A percentile compares a stretch with the other conserved stretches of the same genome.
phyloP scores from a whole-genome alignment of 1,284 basidiomycete genomes.

The Pseudozyma sp. region DNA sequence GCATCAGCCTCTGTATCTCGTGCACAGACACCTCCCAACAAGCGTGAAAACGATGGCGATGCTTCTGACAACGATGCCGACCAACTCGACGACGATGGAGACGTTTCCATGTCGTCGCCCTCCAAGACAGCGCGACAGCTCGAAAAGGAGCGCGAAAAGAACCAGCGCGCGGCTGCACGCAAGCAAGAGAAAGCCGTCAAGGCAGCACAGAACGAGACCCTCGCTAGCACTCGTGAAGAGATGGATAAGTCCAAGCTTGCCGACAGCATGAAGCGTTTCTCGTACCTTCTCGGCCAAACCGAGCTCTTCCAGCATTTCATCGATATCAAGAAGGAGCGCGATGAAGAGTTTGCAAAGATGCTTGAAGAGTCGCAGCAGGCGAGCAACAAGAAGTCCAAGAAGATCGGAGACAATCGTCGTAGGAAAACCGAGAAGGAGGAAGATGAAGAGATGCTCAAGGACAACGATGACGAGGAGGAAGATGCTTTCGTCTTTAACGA shows the following conservation, averaged over 20 bases:
- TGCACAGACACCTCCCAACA: constrained; percentile 41
- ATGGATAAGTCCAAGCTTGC: constrained; percentile 63
- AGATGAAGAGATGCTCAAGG: constrained; percentile 80
- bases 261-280: constrained; percentile 67
- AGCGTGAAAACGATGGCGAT: constrained; percentile 7
- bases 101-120: constrained; percentile 39
- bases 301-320: constrained; percentile 69
- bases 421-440: constrained; percentile 90
- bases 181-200: constrained; percentile 46
- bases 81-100: constrained; percentile 40
- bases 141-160: constrained; percentile 59
- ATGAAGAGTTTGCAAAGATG: constrained; percentile 91
- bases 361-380: constrained; percentile 74
- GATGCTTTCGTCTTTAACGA: constrained; percentile 62
- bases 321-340: constrained; percentile 76
- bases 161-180: constrained; percentile 48
- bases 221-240: constrained; percentile 57
- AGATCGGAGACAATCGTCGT: constrained; percentile 75
- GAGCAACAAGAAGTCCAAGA: constrained; percentile 38
- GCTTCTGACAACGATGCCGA: constrained; percentile 35
- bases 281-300: constrained; percentile 67
- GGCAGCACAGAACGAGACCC: constrained; percentile 57
- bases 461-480: constrained; percentile 84
- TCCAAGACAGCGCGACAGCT: constrained; percentile 57
- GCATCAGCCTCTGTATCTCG: constrained; percentile 49